These are phyloP conservation scores for Coemansia sp. DNA, from an alignment of 192 early-diverging fungal species.

Conservation along the genomic window DNA sequence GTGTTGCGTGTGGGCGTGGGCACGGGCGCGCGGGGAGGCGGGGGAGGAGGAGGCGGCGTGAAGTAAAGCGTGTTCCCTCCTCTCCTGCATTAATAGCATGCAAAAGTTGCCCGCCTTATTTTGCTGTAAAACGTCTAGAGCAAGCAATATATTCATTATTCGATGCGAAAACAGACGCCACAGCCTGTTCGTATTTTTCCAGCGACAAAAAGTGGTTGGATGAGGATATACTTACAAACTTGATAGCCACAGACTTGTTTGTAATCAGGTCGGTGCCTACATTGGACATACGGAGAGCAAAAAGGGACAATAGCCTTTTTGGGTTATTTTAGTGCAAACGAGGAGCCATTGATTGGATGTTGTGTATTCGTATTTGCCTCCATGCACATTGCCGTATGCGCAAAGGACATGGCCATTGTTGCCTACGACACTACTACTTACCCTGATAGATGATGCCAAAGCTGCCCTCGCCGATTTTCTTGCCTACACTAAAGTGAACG, in stretches of 20 bases:
- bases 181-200: not conserved
- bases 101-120: constrained; percentile 4
- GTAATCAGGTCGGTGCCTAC: constrained; percentile 76
- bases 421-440: constrained; percentile 29
- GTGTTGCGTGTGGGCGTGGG: not conserved
- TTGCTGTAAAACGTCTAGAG: not conserved
- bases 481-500: constrained; percentile 93
- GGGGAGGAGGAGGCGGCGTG: not conserved
- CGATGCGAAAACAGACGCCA: constrained; percentile 14
- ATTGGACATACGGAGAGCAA: constrained; percentile 11
- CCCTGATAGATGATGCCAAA: constrained; percentile 99
- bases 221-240: constrained; percentile 66
- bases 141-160: constrained; percentile 1
- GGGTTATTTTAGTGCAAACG: constrained; percentile 2
- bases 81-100: constrained; percentile 4
- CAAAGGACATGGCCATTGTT: not conserved
- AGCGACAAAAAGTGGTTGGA: not conserved
- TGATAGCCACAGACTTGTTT: constrained; percentile 93
- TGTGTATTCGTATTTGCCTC: not conserved
- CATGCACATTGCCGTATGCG: not conserved
- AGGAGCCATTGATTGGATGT: too few species aligned
- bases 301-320: not conserved
- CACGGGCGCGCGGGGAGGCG: not conserved
- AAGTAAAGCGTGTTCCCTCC: not conserved
- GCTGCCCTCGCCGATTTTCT: constrained; percentile 95